These are phyloP conservation scores for Shiraia sp. DNA, from an alignment of 2,329 filamentous ascomycete species.

Conservation along the genomic window DNA sequence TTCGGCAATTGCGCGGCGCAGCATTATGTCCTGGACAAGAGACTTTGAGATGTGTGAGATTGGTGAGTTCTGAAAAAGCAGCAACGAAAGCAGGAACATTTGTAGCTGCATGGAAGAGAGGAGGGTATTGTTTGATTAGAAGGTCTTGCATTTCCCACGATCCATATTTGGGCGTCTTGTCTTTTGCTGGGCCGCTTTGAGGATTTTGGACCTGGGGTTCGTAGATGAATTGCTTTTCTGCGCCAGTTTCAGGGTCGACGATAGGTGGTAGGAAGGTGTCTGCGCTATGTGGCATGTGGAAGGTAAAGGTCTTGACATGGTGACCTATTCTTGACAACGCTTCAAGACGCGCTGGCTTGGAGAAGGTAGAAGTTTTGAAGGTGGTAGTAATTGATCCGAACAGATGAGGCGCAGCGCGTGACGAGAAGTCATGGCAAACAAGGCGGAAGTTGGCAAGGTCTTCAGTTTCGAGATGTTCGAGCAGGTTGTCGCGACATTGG, in stretches of 20 bases:
- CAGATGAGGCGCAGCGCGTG: slow-evolving; percentile 68
- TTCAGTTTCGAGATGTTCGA: slow-evolving; percentile 46
- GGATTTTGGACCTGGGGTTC: slow-evolving; percentile 69
- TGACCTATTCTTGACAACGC: slow-evolving; percentile 78
- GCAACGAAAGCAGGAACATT: slow-evolving; percentile 84
- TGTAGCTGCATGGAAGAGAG: slow-evolving; percentile 85
- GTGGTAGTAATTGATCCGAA: slow-evolving; percentile 71
- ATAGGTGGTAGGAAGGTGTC: slow-evolving; percentile 84
- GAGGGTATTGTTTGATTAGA: slow-evolving; percentile 83
- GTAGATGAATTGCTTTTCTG: slow-evolving; percentile 81
- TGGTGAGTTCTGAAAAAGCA: slow-evolving; percentile 69
- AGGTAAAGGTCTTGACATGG: slow-evolving; percentile 77
- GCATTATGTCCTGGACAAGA: slow-evolving; percentile 73
- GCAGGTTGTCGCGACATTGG: slow-evolving; percentile 50
- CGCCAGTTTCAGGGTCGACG: slow-evolving; percentile 74
- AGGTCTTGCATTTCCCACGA: slow-evolving; percentile 78
- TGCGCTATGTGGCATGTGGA: slow-evolving; percentile 74
- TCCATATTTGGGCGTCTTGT: slow-evolving; percentile 73
- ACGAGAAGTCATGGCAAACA: slow-evolving; percentile 70
- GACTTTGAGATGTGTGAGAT: slow-evolving; percentile 74
- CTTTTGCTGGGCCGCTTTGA: slow-evolving; percentile 59
- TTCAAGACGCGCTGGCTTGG: slow-evolving; percentile 70
- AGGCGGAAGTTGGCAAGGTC: slow-evolving; percentile 61
- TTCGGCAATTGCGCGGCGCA: slow-evolving; percentile 70
- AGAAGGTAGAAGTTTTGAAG: slow-evolving; percentile 76